A percentile compares a stretch with the other conserved stretches of the same genome.
Evolutionary conservation across 257 asterid genomes (phyloP).

Genomic region (Ehretia macrophylla): DNA sequence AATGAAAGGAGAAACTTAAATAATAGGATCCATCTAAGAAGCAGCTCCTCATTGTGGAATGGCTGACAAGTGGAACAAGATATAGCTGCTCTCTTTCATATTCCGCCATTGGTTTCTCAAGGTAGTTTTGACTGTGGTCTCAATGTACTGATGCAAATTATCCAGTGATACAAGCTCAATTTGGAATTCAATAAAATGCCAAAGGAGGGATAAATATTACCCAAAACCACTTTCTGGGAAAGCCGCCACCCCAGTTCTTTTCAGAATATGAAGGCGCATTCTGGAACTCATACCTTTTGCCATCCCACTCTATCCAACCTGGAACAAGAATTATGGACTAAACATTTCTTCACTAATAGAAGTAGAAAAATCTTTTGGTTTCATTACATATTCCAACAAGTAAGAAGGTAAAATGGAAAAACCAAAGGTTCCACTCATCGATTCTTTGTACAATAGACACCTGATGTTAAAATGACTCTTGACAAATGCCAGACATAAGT

Average conservation of each 20-base stretch:
- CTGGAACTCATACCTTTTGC: slow-evolving; percentile 71
- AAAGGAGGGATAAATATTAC: slow-evolving; percentile 29
- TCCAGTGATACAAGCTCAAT: background rate
- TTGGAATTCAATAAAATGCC: background rate
- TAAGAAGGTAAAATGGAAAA: background rate
- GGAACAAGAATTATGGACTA: slow-evolving; percentile 20
- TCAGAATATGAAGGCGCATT: slow-evolving; percentile 96
- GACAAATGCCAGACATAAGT: too few relatives aligned
- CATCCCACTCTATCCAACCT: slow-evolving; percentile 99
- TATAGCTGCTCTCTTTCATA: too few relatives aligned
- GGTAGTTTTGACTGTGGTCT: too few relatives aligned
- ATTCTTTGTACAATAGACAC: too few relatives aligned
- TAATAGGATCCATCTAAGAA: too few relatives aligned
- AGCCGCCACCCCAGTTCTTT: slow-evolving; percentile 95
- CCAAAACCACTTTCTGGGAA: slow-evolving; percentile 99
- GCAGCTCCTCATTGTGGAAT: too few relatives aligned
- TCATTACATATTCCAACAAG: background rate
- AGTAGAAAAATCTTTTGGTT: background rate
- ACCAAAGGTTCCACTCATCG: background rate
- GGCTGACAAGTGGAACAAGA: too few relatives aligned
- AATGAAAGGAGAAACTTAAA: background rate
- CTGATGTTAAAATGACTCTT: too few relatives aligned
- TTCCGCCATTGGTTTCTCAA: too few relatives aligned
- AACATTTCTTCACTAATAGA: background rate
- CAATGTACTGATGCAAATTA: too few relatives aligned